A percentile compares a stretch with the other conserved stretches of the same genome.
These are phyloP conservation scores for Candida glaebosa DNA, from an alignment of 805 yeast genomes.

Conservation along the genomic window DNA sequence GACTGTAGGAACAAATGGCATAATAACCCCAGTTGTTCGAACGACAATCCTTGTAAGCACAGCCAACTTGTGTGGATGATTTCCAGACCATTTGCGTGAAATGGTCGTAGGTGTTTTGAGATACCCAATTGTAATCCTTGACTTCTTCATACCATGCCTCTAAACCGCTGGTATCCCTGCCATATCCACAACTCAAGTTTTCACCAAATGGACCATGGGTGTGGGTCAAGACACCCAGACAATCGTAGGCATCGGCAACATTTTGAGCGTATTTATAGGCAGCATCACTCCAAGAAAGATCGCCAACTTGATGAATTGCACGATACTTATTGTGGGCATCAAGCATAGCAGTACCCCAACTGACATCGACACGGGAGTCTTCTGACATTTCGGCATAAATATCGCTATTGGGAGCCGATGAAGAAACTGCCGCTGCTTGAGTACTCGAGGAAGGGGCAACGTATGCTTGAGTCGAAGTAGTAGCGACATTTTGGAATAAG, in stretches of 20 bases:
- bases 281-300: conserved; percentile 28
- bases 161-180: conserved; percentile 26
- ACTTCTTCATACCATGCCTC: conserved; percentile 38
- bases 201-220: conserved; percentile 36
- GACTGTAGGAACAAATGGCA: conserved; percentile 31
- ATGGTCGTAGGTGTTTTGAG: conserved; percentile 26
- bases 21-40: conserved; percentile 30
- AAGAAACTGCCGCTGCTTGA: background rate
- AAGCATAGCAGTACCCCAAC: conserved; percentile 27
- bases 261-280: conserved; percentile 32
- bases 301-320: conserved; percentile 26
- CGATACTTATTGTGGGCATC: conserved; percentile 33
- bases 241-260: conserved; percentile 33
- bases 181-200: conserved; percentile 35
- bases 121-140: conserved; percentile 19
- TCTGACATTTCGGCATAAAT: conserved; percentile 12
- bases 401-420: conserved; percentile 5
- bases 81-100: conserved; percentile 82
- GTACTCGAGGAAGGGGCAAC: conserved; percentile 12
- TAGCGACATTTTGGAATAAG: conserved; percentile 6
- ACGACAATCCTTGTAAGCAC: conserved; percentile 64
- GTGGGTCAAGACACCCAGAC: conserved; percentile 36
- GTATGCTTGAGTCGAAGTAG: conserved; percentile 12
- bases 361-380: conserved; percentile 21
- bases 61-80: conserved; percentile 58